A percentile compares a stretch with the other conserved stretches of the same genome.
phyloP scores from a whole-genome alignment of 768 basidiomycete genomes.

The Mycena rosella region DNA sequence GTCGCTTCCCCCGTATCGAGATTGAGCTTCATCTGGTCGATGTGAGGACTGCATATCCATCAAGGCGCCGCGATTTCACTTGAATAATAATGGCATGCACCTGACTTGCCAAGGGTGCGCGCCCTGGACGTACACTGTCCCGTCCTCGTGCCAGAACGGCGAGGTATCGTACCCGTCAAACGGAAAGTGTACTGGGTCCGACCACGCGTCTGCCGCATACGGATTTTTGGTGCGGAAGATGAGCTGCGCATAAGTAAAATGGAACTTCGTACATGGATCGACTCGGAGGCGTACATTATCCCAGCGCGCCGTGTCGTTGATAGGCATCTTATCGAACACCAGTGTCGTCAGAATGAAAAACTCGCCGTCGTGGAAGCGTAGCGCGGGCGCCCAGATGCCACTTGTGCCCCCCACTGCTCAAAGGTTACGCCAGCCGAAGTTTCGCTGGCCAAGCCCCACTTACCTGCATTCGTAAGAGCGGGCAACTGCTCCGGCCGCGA shows the following conservation, averaged over 20 bases:
- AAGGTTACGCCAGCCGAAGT: not conserved
- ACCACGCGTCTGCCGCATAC: constrained; percentile 43
- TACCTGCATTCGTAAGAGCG: constrained; percentile 31
- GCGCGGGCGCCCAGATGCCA: constrained; percentile 45
- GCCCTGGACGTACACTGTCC: constrained; percentile 47
- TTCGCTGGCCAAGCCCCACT: no score
- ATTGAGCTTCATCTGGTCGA: constrained; percentile 40
- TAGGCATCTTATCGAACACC: constrained; percentile 40
- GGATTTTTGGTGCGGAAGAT: constrained; percentile 41
- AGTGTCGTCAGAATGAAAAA: constrained; percentile 45
- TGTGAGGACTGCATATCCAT: constrained; percentile 36
- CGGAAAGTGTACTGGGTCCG: constrained; percentile 47
- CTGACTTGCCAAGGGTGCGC: constrained; percentile 42
- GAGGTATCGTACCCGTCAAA: constrained; percentile 51
- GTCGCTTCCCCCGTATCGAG: constrained; percentile 41
- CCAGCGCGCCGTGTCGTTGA: constrained; percentile 40
- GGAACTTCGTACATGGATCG: no score
- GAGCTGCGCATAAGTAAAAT: constrained; percentile 24
- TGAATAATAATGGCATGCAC: not conserved
- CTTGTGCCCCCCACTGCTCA: constrained; percentile 34
- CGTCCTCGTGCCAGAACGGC: constrained; percentile 48
- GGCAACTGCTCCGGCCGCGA: constrained; percentile 33
- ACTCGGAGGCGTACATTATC: constrained; percentile 42
- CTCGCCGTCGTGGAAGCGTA: constrained; percentile 40
- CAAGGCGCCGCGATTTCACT: not conserved